phyloP scores from a whole-genome alignment of 345 rosid genomes.

The Arabis alpina region DNA sequence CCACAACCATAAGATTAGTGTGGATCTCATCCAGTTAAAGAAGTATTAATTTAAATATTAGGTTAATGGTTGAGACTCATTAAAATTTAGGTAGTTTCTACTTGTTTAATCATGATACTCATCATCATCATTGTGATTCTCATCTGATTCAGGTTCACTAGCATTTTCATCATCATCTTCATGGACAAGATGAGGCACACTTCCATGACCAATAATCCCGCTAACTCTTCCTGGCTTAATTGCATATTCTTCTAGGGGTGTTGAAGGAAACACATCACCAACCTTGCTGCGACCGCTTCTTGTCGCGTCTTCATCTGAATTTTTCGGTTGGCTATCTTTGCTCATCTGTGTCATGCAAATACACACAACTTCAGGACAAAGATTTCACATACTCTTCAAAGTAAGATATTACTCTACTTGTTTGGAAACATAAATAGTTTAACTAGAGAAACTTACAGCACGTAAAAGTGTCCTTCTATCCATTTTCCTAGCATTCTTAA shows the following conservation, averaged over 20 bases:
- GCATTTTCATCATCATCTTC: slow-evolving; percentile 36
- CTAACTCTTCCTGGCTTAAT: slow-evolving; percentile 45
- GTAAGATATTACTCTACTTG: neutral
- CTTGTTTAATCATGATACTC: slow-evolving; percentile 39
- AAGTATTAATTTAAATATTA: no score
- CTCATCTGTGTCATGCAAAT: slow-evolving; percentile 62
- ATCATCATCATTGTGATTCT: slow-evolving; percentile 39
- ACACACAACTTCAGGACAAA: slow-evolving; percentile 5
- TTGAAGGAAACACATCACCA: slow-evolving; percentile 72
- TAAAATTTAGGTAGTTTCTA: no score
- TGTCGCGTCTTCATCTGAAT: slow-evolving; percentile 45
- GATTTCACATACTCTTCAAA: neutral
- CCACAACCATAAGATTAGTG: no score
- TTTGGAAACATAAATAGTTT: neutral
- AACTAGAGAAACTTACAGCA: slow-evolving; percentile 57
- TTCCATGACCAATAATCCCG: slow-evolving; percentile 28
- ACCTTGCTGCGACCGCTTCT: slow-evolving; percentile 65
- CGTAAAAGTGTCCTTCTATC: slow-evolving; percentile 82
- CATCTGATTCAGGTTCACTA: slow-evolving; percentile 34
- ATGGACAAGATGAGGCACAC: slow-evolving; percentile 28
- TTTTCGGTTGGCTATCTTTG: slow-evolving; percentile 54
- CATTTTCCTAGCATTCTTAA: slow-evolving; percentile 90
- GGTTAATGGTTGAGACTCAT: no score
- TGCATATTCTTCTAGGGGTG: slow-evolving; percentile 78
- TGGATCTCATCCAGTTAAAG: no score